Evolutionary conservation across 1,139 yeast species (phyloP).

Genomic region (Yamadazyma membranifaciens): DNA sequence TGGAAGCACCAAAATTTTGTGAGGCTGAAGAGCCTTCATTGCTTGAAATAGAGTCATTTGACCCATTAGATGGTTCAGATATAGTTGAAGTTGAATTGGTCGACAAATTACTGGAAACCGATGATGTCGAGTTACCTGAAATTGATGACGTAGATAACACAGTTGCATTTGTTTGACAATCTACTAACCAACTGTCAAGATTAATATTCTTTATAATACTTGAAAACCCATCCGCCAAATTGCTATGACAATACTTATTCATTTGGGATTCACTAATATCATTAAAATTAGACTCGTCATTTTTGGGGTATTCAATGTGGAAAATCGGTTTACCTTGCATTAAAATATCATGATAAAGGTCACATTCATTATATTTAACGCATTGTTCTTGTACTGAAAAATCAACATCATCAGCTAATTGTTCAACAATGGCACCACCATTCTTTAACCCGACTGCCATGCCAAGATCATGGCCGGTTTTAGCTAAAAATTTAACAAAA

Average conservation of each 20-base stretch:
- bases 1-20: background rate
- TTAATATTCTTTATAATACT: slow-evolving; percentile 21
- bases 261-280: slow-evolving; percentile 7
- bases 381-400: slow-evolving; percentile 23
- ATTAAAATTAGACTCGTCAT: slow-evolving; percentile 11
- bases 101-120: background rate
- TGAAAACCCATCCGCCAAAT: slow-evolving; percentile 15
- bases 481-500: slow-evolving; percentile 16
- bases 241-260: slow-evolving; percentile 13
- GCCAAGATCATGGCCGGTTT: slow-evolving; percentile 13
- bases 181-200: slow-evolving; percentile 17
- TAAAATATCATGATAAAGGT: slow-evolving; percentile 14
- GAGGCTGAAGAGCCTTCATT: background rate
- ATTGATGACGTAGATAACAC: background rate
- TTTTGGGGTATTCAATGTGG: slow-evolving; percentile 23
- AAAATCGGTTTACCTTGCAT: slow-evolving; percentile 18
- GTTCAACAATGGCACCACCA: slow-evolving; percentile 18
- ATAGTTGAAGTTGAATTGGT: background rate
- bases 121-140: background rate
- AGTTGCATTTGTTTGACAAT: slow-evolving; percentile 2
- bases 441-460: slow-evolving; percentile 21
- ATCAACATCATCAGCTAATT: slow-evolving; percentile 15
- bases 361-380: slow-evolving; percentile 20
- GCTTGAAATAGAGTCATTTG: background rate
- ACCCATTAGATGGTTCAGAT: too few relatives aligned